Evolutionary conservation across 2,329 filamentous ascomycete genomes (phyloP).

Genomic region (Penicillium brevicompactum): DNA sequence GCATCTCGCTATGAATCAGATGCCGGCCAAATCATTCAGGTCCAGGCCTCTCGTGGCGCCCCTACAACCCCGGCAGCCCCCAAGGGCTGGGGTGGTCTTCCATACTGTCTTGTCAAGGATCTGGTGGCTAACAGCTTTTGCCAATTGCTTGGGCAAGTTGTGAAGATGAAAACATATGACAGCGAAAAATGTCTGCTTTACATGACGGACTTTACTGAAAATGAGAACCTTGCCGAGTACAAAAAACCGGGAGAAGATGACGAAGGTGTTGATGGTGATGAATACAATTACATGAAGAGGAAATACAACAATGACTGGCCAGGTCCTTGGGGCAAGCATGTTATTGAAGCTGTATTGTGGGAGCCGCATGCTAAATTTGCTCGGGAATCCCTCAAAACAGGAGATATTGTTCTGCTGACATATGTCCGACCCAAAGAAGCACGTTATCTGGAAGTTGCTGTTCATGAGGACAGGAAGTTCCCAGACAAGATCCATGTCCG

Average conservation of each 20-base stretch:
- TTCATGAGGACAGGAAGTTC: slow-evolving; percentile 63
- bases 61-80: neutral
- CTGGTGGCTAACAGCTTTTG: slow-evolving; percentile 60
- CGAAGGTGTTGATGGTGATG: slow-evolving; percentile 54
- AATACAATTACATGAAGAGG: slow-evolving; percentile 55
- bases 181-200: slow-evolving; percentile 63
- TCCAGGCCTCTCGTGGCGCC: slow-evolving; percentile 8
- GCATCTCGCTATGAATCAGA: slow-evolving; percentile 2
- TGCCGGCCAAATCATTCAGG: slow-evolving; percentile 4
- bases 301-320: slow-evolving; percentile 56
- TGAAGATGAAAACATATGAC: slow-evolving; percentile 55
- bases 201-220: slow-evolving; percentile 80
- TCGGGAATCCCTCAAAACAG: slow-evolving; percentile 57
- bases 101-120: slow-evolving; percentile 66
- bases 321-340: slow-evolving; percentile 73
- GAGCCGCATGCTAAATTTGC: slow-evolving; percentile 66
- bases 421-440: slow-evolving; percentile 73
- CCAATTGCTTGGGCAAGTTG: slow-evolving; percentile 72
- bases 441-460: slow-evolving; percentile 67
- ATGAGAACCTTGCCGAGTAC: slow-evolving; percentile 64
- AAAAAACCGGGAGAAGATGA: slow-evolving; percentile 30
- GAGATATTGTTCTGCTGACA: slow-evolving; percentile 65
- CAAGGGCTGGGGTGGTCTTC: slow-evolving; percentile 8
- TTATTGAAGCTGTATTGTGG: slow-evolving; percentile 71
- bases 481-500: slow-evolving; percentile 61